A percentile compares a stretch with the other conserved stretches of the same genome.
Conservation (phyloP, 2,329 filamentous ascomycete species). For the Nothopassalora personata region DNA sequence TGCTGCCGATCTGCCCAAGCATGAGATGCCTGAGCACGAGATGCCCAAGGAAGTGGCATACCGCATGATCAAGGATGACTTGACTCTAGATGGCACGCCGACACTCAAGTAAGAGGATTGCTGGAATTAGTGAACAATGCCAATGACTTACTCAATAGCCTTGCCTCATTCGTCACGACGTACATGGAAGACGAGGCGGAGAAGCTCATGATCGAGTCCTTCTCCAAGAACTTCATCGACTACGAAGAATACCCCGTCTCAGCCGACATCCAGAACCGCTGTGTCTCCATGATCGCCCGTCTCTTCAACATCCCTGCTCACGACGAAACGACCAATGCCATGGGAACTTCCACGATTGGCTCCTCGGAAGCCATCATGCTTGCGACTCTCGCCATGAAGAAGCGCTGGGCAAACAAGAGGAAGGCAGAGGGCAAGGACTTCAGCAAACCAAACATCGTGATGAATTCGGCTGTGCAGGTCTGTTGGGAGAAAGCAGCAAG, state of each 20-base stretch:
- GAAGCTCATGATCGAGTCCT: conserved; percentile 87
- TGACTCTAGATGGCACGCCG: conserved; percentile 85
- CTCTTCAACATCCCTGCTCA: conserved; percentile 73
- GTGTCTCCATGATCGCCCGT: conserved; percentile 67
- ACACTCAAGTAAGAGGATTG: conserved; percentile 63
- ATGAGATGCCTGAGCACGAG: conserved; percentile 81
- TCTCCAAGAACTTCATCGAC: conserved; percentile 81
- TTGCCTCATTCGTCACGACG: conserved; percentile 91
- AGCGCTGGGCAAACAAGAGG: conserved; percentile 82
- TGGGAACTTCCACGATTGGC: conserved; percentile 85
- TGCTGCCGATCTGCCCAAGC: conserved; percentile 68
- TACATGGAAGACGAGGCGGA: conserved; percentile 98
- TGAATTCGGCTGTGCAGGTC: conserved; percentile 93
- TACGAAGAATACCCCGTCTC: conserved; percentile 49
- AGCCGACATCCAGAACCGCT: conserved; percentile 71
- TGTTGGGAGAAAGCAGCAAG: conserved; percentile 80
- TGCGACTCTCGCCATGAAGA: conserved; percentile 86
- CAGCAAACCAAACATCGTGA: conserved; percentile 83
- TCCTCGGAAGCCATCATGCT: conserved; percentile 87
- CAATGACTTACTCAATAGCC: conserved; percentile 43
- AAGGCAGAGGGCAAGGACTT: conserved; percentile 74
- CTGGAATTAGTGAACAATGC: neutral
- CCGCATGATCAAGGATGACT: conserved; percentile 90
- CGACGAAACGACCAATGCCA: conserved; percentile 55
- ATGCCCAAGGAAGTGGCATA: conserved; percentile 95